These are phyloP conservation scores for Esteya vermicola DNA, from an alignment of 2,329 filamentous ascomycete species.

Conservation along the genomic window DNA sequence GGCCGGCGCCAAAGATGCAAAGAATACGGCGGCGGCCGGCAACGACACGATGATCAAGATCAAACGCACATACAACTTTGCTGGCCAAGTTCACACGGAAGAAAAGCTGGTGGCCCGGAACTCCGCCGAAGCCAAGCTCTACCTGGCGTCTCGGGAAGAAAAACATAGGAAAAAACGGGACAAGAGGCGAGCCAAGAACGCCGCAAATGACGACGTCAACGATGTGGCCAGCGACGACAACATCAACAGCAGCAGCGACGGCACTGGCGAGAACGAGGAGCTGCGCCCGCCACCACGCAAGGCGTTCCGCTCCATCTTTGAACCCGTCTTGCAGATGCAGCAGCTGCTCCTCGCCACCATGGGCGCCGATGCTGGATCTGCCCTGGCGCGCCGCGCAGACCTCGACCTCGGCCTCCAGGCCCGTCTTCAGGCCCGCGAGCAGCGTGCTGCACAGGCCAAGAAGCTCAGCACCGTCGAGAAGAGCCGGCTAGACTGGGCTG, in stretches of 20 bases:
- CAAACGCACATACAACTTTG: slow-evolving; percentile 61
- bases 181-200: too few species aligned
- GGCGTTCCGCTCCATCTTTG: slow-evolving; percentile 48
- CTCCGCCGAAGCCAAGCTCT: slow-evolving; percentile 52
- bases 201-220: too few species aligned
- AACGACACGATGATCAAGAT: slow-evolving; percentile 38
- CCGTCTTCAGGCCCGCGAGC: slow-evolving; percentile 33
- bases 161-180: slow-evolving; percentile 13
- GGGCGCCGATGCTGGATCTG: slow-evolving; percentile 31
- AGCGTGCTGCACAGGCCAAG: slow-evolving; percentile 33
- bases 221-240: too few species aligned
- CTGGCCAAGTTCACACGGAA: slow-evolving; percentile 56
- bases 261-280: too few species aligned
- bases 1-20: slow-evolving; percentile 1
- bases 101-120: slow-evolving; percentile 53
- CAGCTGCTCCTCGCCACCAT: slow-evolving; percentile 21
- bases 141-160: slow-evolving; percentile 35
- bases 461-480: slow-evolving; percentile 60
- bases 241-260: too few species aligned
- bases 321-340: slow-evolving; percentile 28
- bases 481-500: slow-evolving; percentile 60
- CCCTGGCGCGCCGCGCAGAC: slow-evolving; percentile 30
- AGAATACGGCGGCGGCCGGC: background rate
- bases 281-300: slow-evolving; percentile 34
- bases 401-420: slow-evolving; percentile 42